phyloP scores from a whole-genome alignment of 2,329 filamentous ascomycete species.

The Beauveria caledonica region DNA sequence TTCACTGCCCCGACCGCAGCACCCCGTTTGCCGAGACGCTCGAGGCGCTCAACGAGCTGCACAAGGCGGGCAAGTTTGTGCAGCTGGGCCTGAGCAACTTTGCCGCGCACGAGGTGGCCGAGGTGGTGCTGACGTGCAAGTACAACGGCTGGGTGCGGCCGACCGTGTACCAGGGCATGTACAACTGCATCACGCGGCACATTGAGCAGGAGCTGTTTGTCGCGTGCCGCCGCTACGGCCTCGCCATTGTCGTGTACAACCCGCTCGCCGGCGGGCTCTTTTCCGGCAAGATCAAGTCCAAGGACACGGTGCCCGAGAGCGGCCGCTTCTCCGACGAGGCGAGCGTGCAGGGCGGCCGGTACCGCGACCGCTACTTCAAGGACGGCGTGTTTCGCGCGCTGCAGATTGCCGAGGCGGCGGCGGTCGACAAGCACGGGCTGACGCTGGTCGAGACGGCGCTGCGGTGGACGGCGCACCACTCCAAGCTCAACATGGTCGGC shows the following conservation, averaged over 20 bases:
- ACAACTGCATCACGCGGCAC: constrained; percentile 69
- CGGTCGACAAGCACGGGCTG: constrained; percentile 58
- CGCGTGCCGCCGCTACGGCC: constrained; percentile 64
- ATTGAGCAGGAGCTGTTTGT: constrained; percentile 70
- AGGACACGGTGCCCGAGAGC: constrained; percentile 51
- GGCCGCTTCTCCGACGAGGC: constrained; percentile 60
- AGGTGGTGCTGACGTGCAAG: constrained; percentile 71
- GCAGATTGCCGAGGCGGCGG: constrained; percentile 60
- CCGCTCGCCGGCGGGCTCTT: constrained; percentile 75
- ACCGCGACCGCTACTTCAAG: constrained; percentile 64
- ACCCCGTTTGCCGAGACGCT: constrained; percentile 75
- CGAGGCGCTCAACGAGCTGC: constrained; percentile 67
- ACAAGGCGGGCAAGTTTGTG: constrained; percentile 80
- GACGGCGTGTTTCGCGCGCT: constrained; percentile 57
- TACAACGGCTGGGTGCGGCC: constrained; percentile 75
- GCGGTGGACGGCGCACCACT: constrained; percentile 68
- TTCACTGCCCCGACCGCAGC: constrained; percentile 43
- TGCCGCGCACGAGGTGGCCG: constrained; percentile 79
- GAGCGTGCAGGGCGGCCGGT: constrained; percentile 45
- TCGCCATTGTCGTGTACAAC: constrained; percentile 77
- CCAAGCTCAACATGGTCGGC: constrained; percentile 41
- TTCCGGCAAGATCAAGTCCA: constrained; percentile 67
- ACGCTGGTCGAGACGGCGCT: constrained; percentile 66
- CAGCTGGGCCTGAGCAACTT: constrained; percentile 76
- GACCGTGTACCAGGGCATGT: constrained; percentile 82